Base-by-base conservation (phyloP, 2,329 filamentous ascomycete species). In the Trichoderma semiorbis region DNA sequence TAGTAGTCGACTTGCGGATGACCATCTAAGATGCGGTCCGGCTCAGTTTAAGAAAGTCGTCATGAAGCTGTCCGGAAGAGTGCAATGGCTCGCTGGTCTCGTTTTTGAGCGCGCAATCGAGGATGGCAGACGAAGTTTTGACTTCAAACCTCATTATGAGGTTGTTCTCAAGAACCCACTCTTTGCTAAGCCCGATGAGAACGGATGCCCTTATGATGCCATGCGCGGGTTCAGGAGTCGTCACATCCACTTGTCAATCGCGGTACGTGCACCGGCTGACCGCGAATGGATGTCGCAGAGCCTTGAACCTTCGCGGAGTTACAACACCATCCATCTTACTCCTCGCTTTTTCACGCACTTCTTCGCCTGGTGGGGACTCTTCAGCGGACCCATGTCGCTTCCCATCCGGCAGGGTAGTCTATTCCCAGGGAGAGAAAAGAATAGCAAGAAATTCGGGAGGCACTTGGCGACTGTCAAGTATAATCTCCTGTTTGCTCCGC, bases 401-500 rank as follows among this genome's bases (percentile, higher is more conserved):
- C 97, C 96, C 12, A 92, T 99, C 71, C 93, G 96, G 1, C 97
- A 99, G 83, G 96, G 96, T 18, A 88, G 89, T 61, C 86, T 99
- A 3, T 99, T 95, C 90, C 95, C 95, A 7, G 94, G 94, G 0
- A 88, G 94, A 28, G 96, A 98, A 76, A 98, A 97, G 85, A 96
- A 94, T 60, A 98, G 94, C 85, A 99, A 99, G 84, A 99, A 99
- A 80, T 99, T 99, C 80, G 95, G 95, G 16, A 90, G 96, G 64
- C 97, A 99, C 81, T 85, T 99, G 73, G 95, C 94, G n/a, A 99
- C 97, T 10, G 95, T 99, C 85, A 99, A 99, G 84, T 98, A 98
- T 83, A 98, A 95, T 74, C 84, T 99, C 26, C 87, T 98, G 3
- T 85, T 99, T 18, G 97, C 96, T 2, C 96, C 96, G 0, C 84